Percentiles rank a stretch among this genome's conserved stretches.
Conservation (phyloP, 108 stramenopile genomes). For the Stephanodiscus minutulus region DNA sequence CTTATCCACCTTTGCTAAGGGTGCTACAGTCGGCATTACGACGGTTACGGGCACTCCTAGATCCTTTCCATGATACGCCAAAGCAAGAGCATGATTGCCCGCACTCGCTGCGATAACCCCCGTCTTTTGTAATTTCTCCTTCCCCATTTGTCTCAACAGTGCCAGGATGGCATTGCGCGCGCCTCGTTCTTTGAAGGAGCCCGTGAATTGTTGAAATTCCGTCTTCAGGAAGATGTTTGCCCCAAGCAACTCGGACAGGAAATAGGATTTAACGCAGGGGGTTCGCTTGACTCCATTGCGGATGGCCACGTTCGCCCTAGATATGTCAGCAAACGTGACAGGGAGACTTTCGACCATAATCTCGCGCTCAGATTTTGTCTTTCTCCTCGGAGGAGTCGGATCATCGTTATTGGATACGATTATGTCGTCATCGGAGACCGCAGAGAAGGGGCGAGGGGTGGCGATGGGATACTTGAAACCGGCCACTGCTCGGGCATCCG, state of each 20-base stretch:
- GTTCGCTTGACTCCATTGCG: conserved; percentile 76
- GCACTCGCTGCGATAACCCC: conserved; percentile 95
- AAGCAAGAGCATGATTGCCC: conserved; percentile 91
- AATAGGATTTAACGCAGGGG: conserved; percentile 61
- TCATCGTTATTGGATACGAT: conserved; percentile 1
- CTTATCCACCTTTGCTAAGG: conserved; percentile 94
- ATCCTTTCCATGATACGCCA: conserved; percentile 92
- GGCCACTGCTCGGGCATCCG: conserved; percentile 16
- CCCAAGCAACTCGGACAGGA: conserved; percentile 79
- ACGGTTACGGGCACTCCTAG: conserved; percentile 95
- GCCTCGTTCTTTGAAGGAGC: conserved; percentile 97
- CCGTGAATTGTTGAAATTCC: conserved; percentile 91
- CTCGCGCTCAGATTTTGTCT: conserved; percentile 25
- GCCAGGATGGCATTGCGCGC: conserved; percentile 92
- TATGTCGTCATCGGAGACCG: conserved; percentile 7
- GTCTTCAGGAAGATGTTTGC: conserved; percentile 84
- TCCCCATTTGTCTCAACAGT: conserved; percentile 52
- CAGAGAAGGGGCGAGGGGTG: conserved; percentile 22
- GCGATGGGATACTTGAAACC: conserved; percentile 30
- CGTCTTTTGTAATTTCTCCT: conserved; percentile 33
- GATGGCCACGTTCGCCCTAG: conserved; percentile 78
- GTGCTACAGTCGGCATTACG: conserved; percentile 95
- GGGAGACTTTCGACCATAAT: conserved; percentile 52
- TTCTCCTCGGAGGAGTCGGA: conserved; percentile 12
- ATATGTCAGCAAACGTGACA: conserved; percentile 82